Evolutionary conservation across 1,139 yeast genomes (phyloP), one percentile per base, ranked within the genome.

Genomic region (Suhomyces terraborum): DNA sequence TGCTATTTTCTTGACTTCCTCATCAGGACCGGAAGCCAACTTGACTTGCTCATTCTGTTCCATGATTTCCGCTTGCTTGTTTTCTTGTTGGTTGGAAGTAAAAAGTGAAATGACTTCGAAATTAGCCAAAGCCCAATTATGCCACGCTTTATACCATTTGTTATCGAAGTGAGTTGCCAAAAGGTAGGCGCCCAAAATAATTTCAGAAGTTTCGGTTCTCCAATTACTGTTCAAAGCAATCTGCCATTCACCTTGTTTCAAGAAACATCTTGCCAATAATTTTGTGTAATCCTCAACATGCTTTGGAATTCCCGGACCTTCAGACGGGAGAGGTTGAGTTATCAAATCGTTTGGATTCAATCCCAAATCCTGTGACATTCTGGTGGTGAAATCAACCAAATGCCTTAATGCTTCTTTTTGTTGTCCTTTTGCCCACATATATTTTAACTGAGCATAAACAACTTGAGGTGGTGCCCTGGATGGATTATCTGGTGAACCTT

Each of bases 171-270:
- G 96, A 0, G 98, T 93, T 0, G 98, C 98, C 50, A 93, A 73
- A 44, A 91, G 69, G 60, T 88, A 94, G 0, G 98, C 91, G 9
- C 97, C 96, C 47, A 94, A 69, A 49, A 94, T 88, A 6, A 80
- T 77, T 35, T 84, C 88, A 3, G 87, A 80, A 0, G 89, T 82
- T 50, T 86, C 95, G 14, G 82, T 77, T 55, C 89, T 77, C 96
- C 97, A 91, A 46, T 80, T 79, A 39, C 74, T 77, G 46, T 84
- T 82, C 52, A 91, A 66, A 0, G 88, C 84, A 44, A 89, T 87
- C 55, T 89, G 94, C 99, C 99, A 94, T 63, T 93, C 97, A 52
- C 98, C 98, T 66, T 93, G 98, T 56, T 93, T 94, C 63, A 93
- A 74, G 68, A 91, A 94, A 56, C 98, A 94, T 53, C 98, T 77